These are phyloP conservation scores for Zalerion maritima DNA, from an alignment of 495 filamentous ascomycete species.

Conservation along the genomic window DNA sequence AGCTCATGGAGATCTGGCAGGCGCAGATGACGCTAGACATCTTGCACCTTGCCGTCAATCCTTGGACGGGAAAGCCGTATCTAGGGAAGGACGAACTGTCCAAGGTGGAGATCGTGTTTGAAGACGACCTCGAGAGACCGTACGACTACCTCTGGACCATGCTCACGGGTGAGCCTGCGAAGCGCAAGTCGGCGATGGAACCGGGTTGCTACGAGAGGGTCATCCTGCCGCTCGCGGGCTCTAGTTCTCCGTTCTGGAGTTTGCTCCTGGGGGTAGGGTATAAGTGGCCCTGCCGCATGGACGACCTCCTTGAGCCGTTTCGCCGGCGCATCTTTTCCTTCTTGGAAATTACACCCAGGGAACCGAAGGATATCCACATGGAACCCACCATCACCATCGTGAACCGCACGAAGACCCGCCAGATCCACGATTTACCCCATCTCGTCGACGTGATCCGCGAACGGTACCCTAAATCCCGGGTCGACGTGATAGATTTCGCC, in stretches of 20 bases:
- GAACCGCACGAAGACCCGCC: slow-evolving; percentile 17
- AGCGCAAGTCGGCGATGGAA: slow-evolving; percentile 13
- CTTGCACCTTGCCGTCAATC: slow-evolving; percentile 5
- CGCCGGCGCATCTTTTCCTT: slow-evolving; percentile 13
- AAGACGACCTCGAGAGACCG: slow-evolving; percentile 20
- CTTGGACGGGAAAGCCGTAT: too few relatives aligned
- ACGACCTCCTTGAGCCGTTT: slow-evolving; percentile 17
- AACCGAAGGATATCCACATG: slow-evolving; percentile 3
- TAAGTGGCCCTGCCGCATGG: slow-evolving; percentile 14
- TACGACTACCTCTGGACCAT: slow-evolving; percentile 22
- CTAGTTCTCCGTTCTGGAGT: slow-evolving; percentile 25
- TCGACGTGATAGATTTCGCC: slow-evolving; percentile 25
- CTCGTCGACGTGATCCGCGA: slow-evolving; percentile 13
- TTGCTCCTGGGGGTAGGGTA: slow-evolving; percentile 19
- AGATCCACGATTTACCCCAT: slow-evolving; percentile 12
- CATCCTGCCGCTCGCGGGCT: slow-evolving; percentile 23
- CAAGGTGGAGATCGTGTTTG: slow-evolving; percentile 18
- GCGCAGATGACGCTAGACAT: slow-evolving; percentile 17
- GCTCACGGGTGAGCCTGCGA: slow-evolving; percentile 11
- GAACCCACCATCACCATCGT: slow-evolving; percentile 20
- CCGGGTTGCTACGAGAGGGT: slow-evolving; percentile 14
- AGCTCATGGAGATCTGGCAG: slow-evolving; percentile 25
- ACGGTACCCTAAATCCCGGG: slow-evolving; percentile 11
- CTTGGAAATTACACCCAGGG: slow-evolving; percentile 8
- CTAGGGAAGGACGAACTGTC: too few relatives aligned